phyloP scores from a whole-genome alignment of 495 filamentous ascomycete species.

The Neurospora terricola region DNA sequence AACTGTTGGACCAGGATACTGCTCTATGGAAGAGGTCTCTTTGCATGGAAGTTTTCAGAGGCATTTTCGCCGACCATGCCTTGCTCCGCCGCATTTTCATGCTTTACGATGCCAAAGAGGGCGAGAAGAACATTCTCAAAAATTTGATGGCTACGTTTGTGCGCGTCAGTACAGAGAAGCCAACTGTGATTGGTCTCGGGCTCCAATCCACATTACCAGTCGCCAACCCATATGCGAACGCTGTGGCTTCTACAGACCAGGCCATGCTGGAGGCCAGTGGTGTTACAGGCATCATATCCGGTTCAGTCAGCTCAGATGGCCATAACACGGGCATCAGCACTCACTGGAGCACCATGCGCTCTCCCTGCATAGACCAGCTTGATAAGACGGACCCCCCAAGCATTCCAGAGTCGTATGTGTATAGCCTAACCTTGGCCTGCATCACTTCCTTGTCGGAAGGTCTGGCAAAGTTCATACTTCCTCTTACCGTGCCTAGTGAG shows the following conservation, averaged over 20 bases:
- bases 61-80: slow-evolving; percentile 67
- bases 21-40: slow-evolving; percentile 75
- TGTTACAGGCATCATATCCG: slow-evolving; percentile 76
- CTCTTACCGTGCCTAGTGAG: slow-evolving; percentile 67
- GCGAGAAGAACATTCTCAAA: slow-evolving; percentile 64
- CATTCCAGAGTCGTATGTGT: slow-evolving; percentile 87
- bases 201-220: slow-evolving; percentile 73
- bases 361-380: slow-evolving; percentile 84
- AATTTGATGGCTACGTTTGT: slow-evolving; percentile 78
- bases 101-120: slow-evolving; percentile 63
- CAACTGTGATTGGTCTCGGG: slow-evolving; percentile 73
- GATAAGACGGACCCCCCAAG: slow-evolving; percentile 80
- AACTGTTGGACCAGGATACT: slow-evolving; percentile 78
- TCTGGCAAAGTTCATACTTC: slow-evolving; percentile 84
- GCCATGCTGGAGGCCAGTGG: slow-evolving; percentile 80
- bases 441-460: slow-evolving; percentile 82
- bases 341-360: slow-evolving; percentile 81
- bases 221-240: slow-evolving; percentile 28
- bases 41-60: slow-evolving; percentile 84
- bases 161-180: slow-evolving; percentile 82
- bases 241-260: slow-evolving; percentile 53
- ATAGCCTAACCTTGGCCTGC: slow-evolving; percentile 80
- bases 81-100: slow-evolving; percentile 73
- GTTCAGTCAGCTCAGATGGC: slow-evolving; percentile 56
- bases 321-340: slow-evolving; percentile 68